A percentile compares a stretch with the other conserved stretches of the same genome.
Conservation (phyloP, 208 protist species). For the Balamuthia mandrillaris region DNA sequence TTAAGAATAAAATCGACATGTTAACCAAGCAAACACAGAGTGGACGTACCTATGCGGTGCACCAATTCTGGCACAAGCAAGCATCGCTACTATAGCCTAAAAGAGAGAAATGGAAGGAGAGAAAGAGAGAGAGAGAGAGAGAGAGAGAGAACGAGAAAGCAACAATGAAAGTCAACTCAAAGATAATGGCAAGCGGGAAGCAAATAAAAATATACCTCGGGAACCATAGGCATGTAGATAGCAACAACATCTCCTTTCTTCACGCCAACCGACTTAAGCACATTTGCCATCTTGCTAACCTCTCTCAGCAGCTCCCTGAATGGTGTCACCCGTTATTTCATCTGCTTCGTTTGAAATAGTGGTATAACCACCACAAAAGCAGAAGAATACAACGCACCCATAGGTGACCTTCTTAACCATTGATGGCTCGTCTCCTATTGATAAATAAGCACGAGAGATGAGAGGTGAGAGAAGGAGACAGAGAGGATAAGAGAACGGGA, state of each 20-base stretch:
- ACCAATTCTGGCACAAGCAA: constrained; percentile 95
- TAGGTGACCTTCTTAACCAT: background rate
- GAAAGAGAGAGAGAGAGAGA: too few relatives aligned
- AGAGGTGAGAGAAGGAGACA: background rate
- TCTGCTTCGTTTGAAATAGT: too few relatives aligned
- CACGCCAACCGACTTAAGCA: constrained; percentile 81
- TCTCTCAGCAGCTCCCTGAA: background rate
- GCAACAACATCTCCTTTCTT: constrained; percentile 86
- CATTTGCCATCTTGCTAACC: constrained; percentile 82
- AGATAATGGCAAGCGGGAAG: too few relatives aligned
- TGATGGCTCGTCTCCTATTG: background rate
- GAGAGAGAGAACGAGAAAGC: too few relatives aligned
- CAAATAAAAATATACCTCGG: constrained; percentile 59
- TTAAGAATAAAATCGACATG: too few relatives aligned
- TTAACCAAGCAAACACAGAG: too few relatives aligned
- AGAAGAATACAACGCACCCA: background rate
- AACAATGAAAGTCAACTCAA: too few relatives aligned
- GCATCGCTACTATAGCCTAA: constrained; percentile 83
- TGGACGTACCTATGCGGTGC: too few relatives aligned
- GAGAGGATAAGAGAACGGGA: background rate
- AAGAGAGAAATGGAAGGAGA: too few relatives aligned
- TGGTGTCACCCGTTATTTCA: too few relatives aligned
- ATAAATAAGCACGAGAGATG: background rate
- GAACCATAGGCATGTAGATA: constrained; percentile 95
- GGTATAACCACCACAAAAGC: background rate